Base-by-base conservation (phyloP, 192 early-diverging fungal species). In the Chytriomyces sp. region DNA sequence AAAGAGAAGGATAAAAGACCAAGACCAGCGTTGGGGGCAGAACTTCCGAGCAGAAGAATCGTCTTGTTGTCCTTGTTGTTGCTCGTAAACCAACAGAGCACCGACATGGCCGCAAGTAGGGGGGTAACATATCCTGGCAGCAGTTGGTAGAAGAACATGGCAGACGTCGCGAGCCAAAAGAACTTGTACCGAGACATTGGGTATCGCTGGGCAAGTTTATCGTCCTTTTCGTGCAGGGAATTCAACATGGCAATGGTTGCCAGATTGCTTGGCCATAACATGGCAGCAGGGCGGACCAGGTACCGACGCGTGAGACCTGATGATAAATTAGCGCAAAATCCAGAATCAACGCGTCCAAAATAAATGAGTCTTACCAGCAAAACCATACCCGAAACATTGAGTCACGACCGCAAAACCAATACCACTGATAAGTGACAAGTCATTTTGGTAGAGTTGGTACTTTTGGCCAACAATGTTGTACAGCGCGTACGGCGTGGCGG, bases 231-330 rank as follows among this genome's bases (percentile, higher is more conserved):
- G 76, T 96, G 93, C 57, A 95, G 86, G 6, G 92, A 91, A 20
- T 90, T 88, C 81, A 94, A 94, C 35, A 95, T 82, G n/a, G 92
- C 89, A 47, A 93, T 90, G 60, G 89, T 90, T 61, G 64, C n/a
- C 13, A 65, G 64, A 62, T 87, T 91, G 5, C 83, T 71, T 10
- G 94, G 94, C 93, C 93, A 97, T 45, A 94, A 84, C 94, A 96
- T 95, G 10, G 89, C 82, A 5, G 92, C 82, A 16, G 94, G 94
- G 46, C 92, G 89, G 6, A 96, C 94, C 20, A 96, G 86, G 81
- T 89, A 93, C 20, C 87, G 84, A 44, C 93, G 89, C 69, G 83
- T 86, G 43, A 90, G 81, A 72, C 90, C 94, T 64, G 90, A 35
- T 35, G 28, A 35, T 35, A 35, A 35, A 35, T 35, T 35, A 35